Base-by-base conservation (phyloP, 768 basidiomycete species). In the Pisolithus marmoratus region DNA sequence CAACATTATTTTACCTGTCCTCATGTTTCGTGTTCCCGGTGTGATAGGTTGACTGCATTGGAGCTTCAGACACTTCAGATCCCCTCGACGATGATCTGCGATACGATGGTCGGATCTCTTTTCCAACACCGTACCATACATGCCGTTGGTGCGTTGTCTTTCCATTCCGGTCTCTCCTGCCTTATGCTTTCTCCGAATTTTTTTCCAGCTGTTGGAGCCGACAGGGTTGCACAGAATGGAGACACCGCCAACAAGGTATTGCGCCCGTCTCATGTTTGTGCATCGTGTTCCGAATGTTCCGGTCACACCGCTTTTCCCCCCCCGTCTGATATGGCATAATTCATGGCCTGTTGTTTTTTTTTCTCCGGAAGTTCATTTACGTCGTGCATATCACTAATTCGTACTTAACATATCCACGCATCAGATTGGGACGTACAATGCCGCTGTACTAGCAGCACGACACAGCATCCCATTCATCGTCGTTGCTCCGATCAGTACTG, bases 101-200 rank as follows among this genome's bases (percentile, higher is more conserved):
- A 98, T 63, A 95, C 91, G 34, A 96, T 96, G 89, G 90, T 98
- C 17, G 95, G 95, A 8, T 94, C 92, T 1, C 71, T 97, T 48
- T 90, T 98, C 74, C 91, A 94, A 63, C 83, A 93, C 63, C 78
- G 89, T 63, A 68, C 77, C 20, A 90, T 94, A 48, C 87, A 93
- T 60, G 90, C 84, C 24, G 83, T 94, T 50, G 82, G 87, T 89
- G 55, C 58, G 64, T 57, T 83, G 51, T 12, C 23, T 47, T 44
- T 42, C 20, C 40, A 9, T 36, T 15, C n/a, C n/a, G n/a, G n/a
- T n/a, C n/a, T 29, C 5, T 15, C 7, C 17, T 17, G 17, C 34
- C 27, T 3, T 14, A 19, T 38, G 50, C 24, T 36, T 45, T 19
- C 24, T 52, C 23, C 22, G 48, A 23, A 23, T 37, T 12, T 49